Evolutionary conservation across 179 eudicot species (phyloP), one percentile per base, ranked within the genome.

Genomic region (Amaranthus tricolor): DNA sequence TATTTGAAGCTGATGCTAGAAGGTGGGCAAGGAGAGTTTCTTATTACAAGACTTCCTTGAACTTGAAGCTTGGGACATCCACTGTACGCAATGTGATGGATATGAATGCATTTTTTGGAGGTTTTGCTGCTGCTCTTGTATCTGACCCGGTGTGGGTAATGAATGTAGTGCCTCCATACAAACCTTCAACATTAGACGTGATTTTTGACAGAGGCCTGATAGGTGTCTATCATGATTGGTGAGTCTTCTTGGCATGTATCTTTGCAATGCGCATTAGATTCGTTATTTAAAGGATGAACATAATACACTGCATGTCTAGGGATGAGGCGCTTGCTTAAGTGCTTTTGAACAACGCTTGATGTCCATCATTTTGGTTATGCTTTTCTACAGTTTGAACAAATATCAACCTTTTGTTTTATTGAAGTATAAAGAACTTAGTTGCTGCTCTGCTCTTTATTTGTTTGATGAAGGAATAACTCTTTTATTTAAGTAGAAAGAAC

Each of bases 131-230:
- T n/a, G 93, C 98, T 60, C 79, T 93, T 55, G 59, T 73, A 55
- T 88, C 91, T 14, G 95, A 93, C 82, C 95, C 95, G 47, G 97
- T 90, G 60, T 94, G 98, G 98, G 98, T 94, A 65, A 94, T 94
- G 98, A 92, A 94, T 77, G 97, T 94, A 48, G 98, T 94, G 80
- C 92, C 94, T 72, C 84, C 93, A 70, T 87, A 81, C 78, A 89
- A 86, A 75, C 87, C 86, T 48, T 85, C 87, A n/a, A 94, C 98
- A 6, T 85, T 94, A 63, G 97, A 81, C 76, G 83, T 92, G 73
- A 92, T 94, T 31, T 94, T 76, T 76, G 98, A 94, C 82, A 81
- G 98, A 83, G 98, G 98, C 66, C 88, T 94, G 50, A 92, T 92
- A 43, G 98, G 98, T 56, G 84, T 92, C 72, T 90, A 88, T 80